Base-by-base conservation (phyloP, 164 flowering plant species). In the Sextonia rubra region DNA sequence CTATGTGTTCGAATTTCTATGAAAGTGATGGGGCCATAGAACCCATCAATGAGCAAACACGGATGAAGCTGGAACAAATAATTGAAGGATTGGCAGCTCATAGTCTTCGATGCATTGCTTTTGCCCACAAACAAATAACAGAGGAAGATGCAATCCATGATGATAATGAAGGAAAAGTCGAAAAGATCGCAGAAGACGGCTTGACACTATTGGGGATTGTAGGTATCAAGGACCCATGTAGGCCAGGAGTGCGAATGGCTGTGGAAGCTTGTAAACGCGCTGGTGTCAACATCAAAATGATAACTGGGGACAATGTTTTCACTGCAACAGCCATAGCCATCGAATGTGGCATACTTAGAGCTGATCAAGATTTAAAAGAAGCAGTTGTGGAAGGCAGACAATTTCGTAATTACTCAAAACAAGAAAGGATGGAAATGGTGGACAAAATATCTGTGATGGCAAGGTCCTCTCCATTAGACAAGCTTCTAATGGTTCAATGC, bases 371-470 rank as follows among this genome's bases (percentile, higher is more conserved):
- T 14, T 30, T 30, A 25, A 26, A 26, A 17, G 86, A 65, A 66
- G 79, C 71, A 18, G 86, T 84, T n/a, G 74, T 89, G 0, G 88
- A 86, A 78, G 92, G 92, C 2, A 80, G 30, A 47, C 84, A 74
- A 25, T 87, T 89, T 72, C 68, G 88, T 22, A 81, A 76, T 72
- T 84, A 79, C 75, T 74, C 85, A 4, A 78, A 27, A 0, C 81
- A 82, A 69, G 82, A 85, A 67, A 80, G 88, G 60, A 71, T 80
- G 83, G 77, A 80, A 73, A 87, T 62, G 47, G 81, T 86, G 0
- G 87, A 86, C 1, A 80, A 55, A 29, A 89, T 86, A 52, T 69
- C 81, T 8, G 96, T 89, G 48, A 86, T 90, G 90, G 94, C 89
- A 1, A 77, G 94, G 63, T 88, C 94, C 0, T 87, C 92, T 18